These are phyloP conservation scores for Vitis vinifera DNA, from an alignment of 164 flowering plant genomes.

Conservation along the genomic window ASM3070453v1 NC_081817.1:11140501-11141000, in stretches of 20 bases:
- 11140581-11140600: no score
- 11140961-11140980: no score
- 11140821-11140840: neutral
- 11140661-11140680: neutral
- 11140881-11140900: slow-evolving; percentile 44
- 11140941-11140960: no score
- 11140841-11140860: neutral
- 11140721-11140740: slow-evolving; percentile 70
- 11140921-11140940: no score
- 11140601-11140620: no score
- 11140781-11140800: neutral
- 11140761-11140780: slow-evolving; percentile 7
- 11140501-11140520: no score
- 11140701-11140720: slow-evolving; percentile 61
- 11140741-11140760: slow-evolving; percentile 82
- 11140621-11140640: no score
- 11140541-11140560: no score
- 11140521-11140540: no score
- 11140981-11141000: no score
- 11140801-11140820: neutral
- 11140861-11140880: slow-evolving; percentile 35
- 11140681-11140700: slow-evolving; percentile 64
- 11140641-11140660: no score
- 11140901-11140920: slow-evolving; percentile 9
- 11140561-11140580: no score